Conservation (phyloP, 257 asterid species). For the Solanum chmielewskii region DNA sequence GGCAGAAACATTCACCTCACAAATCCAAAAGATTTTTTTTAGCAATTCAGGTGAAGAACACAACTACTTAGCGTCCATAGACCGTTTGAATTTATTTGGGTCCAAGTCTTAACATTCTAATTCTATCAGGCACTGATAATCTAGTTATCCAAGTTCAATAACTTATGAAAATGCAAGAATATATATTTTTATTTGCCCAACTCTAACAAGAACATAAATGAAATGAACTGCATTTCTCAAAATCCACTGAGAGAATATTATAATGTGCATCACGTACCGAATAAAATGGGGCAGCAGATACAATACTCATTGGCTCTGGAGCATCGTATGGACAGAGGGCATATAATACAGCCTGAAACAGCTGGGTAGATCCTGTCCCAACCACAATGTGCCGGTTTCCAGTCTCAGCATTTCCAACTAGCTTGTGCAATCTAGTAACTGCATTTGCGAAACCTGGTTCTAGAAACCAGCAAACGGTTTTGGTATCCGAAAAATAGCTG, state of each 20-base stretch:
- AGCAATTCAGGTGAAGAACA: background rate
- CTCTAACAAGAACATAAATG: background rate
- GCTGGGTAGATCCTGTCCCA: conserved; percentile 94
- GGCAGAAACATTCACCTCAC: background rate
- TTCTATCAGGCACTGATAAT: background rate
- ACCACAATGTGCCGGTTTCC: conserved; percentile 70
- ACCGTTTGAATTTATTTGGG: background rate
- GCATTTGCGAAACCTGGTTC: conserved; percentile 65
- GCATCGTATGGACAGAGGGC: conserved; percentile 58
- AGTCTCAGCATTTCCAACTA: conserved; percentile 72
- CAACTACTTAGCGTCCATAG: background rate
- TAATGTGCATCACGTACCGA: conserved; percentile 38
- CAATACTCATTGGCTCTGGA: conserved; percentile 59
- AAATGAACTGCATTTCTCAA: background rate
- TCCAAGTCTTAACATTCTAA: background rate
- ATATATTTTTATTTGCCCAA: background rate
- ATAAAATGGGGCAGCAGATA: conserved; percentile 89
- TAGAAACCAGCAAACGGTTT: conserved; percentile 73
- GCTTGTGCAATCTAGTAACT: conserved; percentile 50
- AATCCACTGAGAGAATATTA: background rate
- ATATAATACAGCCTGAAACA: conserved; percentile 72
- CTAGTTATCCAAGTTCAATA: background rate
- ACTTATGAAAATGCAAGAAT: background rate
- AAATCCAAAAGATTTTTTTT: background rate
- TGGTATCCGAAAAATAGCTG: conserved; percentile 71